A percentile compares a stretch with the other conserved stretches of the same genome.
phyloP scores from a whole-genome alignment of 2,329 filamentous ascomycete genomes.

The Colletotrichum acutatum region DNA sequence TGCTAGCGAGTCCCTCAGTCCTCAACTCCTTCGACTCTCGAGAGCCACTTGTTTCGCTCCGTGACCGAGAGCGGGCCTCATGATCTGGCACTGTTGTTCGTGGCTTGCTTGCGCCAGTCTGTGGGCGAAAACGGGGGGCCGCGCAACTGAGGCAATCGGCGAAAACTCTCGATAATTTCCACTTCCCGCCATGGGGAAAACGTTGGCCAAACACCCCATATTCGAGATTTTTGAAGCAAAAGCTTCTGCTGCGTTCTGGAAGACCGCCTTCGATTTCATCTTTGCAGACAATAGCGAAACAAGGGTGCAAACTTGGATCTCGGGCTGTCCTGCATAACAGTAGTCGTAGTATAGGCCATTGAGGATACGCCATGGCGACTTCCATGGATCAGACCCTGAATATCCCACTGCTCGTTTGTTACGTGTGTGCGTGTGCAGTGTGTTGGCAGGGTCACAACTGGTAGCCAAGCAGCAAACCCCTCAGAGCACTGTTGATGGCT shows the following conservation, averaged over 20 bases:
- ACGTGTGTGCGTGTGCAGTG: background rate
- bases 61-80: conserved; percentile 16
- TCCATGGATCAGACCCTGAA: background rate
- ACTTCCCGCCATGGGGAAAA: conserved; percentile 1
- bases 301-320: background rate
- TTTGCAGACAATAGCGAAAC: background rate
- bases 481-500: background rate
- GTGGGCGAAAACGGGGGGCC: background rate
- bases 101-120: conserved; percentile 23
- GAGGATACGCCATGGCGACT: background rate
- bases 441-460: background rate
- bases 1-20: background rate
- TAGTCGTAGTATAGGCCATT: background rate
- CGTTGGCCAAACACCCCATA: conserved; percentile 18
- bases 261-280: background rate
- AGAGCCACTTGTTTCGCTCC: background rate
- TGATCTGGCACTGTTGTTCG: conserved; percentile 16
- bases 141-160: conserved; percentile 12
- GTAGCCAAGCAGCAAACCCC: background rate
- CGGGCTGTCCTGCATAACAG: background rate
- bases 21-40: background rate
- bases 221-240: background rate
- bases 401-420: background rate
- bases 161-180: conserved; percentile 23
- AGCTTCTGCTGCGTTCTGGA: background rate